phyloP scores from a whole-genome alignment of 768 basidiomycete genomes.

The Mycena kentingensis region DNA sequence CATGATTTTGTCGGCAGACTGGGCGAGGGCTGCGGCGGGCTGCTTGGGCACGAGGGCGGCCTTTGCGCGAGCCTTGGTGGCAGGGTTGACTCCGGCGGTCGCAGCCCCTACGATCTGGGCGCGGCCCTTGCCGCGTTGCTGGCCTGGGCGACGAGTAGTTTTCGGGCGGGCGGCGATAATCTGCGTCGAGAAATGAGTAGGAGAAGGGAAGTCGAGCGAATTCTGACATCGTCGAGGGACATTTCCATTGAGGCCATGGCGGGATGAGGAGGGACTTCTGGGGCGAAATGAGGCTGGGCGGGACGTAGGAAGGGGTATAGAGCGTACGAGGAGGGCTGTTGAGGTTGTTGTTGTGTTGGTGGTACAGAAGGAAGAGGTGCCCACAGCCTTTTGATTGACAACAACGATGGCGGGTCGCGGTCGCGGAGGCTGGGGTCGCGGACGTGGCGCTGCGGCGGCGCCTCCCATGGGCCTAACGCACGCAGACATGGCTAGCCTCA shows the following conservation, averaged over 20 bases:
- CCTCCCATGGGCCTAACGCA: slow-evolving; percentile 83
- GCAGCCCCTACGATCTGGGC: slow-evolving; percentile 63
- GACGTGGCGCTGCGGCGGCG: slow-evolving; percentile 41
- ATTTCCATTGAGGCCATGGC: slow-evolving; percentile 62
- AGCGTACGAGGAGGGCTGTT: too few relatives aligned
- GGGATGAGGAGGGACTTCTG: slow-evolving; percentile 13
- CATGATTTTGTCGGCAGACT: slow-evolving; percentile 84
- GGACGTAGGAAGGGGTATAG: slow-evolving; percentile 20
- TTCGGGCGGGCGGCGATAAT: slow-evolving; percentile 69
- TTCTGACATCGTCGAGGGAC: slow-evolving; percentile 77
- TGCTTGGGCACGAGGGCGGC: slow-evolving; percentile 45
- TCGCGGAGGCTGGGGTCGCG: slow-evolving; percentile 61
- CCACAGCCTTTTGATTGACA: slow-evolving; percentile 23
- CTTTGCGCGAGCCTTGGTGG: slow-evolving; percentile 53
- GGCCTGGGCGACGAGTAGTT: slow-evolving; percentile 47
- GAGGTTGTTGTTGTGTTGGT: slow-evolving; percentile 37
- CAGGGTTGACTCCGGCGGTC: slow-evolving; percentile 47
- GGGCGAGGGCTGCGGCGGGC: slow-evolving; percentile 41
- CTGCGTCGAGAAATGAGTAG: slow-evolving; percentile 40
- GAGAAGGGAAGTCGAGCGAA: slow-evolving; percentile 22
- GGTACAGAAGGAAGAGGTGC: slow-evolving; percentile 33
- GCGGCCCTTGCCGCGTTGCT: slow-evolving; percentile 50
- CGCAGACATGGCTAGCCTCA: slow-evolving; percentile 75
- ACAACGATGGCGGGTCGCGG: slow-evolving; percentile 55
- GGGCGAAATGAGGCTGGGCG: slow-evolving; percentile 24